Evolutionary conservation across 768 basidiomycete species (phyloP).

Genomic region (Suillus spraguei): DNA sequence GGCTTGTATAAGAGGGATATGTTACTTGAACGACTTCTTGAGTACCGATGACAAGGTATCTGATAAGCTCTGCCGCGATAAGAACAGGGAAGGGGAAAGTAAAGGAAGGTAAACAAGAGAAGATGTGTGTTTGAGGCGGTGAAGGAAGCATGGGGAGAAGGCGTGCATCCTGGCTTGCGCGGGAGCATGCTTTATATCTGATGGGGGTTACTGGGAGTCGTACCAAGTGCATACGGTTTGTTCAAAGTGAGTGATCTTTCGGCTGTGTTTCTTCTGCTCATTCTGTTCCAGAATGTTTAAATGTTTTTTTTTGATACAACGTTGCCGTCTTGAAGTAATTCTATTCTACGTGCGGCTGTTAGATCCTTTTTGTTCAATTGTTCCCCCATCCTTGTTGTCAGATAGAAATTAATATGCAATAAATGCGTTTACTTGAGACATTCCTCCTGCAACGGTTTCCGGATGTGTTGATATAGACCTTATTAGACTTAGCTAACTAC

Average conservation of each 20-base stretch:
- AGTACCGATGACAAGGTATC: slow-evolving; percentile 53
- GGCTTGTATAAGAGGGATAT: slow-evolving; percentile 79
- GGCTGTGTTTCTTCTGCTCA: background rate
- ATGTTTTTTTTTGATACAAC: background rate
- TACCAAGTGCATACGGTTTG: too few relatives aligned
- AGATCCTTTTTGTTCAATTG: background rate
- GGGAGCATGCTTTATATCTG: slow-evolving; percentile 73
- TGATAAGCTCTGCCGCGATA: slow-evolving; percentile 31
- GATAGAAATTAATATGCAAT: background rate
- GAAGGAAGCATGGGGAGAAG: slow-evolving; percentile 50
- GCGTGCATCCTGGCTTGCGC: slow-evolving; percentile 49
- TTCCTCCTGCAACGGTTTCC: background rate
- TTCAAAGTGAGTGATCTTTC: background rate
- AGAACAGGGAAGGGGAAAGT: slow-evolving; percentile 35
- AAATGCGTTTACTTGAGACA: too few relatives aligned
- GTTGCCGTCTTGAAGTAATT: background rate
- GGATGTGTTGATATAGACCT: too few relatives aligned
- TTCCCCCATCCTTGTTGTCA: background rate
- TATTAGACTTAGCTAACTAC: background rate
- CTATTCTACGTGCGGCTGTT: background rate
- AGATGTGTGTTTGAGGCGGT: slow-evolving; percentile 48
- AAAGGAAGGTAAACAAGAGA: slow-evolving; percentile 29
- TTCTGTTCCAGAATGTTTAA: background rate
- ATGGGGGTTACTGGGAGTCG: slow-evolving; percentile 8
- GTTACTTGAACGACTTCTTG: slow-evolving; percentile 75